Conservation (phyloP, 192 early-diverging fungal genomes). For the Geranomyces variabilis region DNA sequence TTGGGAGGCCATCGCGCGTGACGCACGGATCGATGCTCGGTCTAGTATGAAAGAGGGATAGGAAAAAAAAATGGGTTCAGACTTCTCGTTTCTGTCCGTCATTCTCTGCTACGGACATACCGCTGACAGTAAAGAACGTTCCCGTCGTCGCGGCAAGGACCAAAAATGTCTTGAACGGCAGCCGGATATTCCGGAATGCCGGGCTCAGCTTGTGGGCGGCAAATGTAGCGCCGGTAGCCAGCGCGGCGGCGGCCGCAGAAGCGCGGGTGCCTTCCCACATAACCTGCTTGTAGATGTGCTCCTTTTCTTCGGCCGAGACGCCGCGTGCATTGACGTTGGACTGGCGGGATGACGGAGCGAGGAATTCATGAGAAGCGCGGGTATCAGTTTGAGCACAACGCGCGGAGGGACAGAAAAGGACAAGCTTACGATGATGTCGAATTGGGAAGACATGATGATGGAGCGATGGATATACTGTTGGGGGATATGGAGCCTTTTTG, state of each 20-base stretch:
- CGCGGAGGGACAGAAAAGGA: too few species aligned
- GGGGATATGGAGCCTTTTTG: too few species aligned
- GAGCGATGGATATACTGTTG: too few species aligned
- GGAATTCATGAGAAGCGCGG: too few species aligned
- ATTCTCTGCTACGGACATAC: background rate
- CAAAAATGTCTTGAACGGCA: conserved; percentile 35
- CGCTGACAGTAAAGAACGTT: conserved; percentile 35
- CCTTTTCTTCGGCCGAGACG: conserved; percentile 25
- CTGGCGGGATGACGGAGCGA: too few species aligned
- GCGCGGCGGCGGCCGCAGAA: background rate
- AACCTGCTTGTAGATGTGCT: conserved; percentile 28
- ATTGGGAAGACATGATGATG: too few species aligned
- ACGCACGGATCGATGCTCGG: conserved; percentile 22
- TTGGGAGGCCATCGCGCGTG: conserved; percentile 14
- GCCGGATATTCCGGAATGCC: background rate
- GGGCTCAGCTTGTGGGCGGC: conserved; percentile 11
- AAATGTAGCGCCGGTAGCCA: background rate
- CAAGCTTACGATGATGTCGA: too few species aligned
- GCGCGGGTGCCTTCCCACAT: conserved; percentile 31
- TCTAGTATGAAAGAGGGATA: background rate
- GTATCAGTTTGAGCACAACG: too few species aligned
- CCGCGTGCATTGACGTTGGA: conserved; percentile 5
- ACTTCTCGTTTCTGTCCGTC: too few species aligned
- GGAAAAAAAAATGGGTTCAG: background rate
- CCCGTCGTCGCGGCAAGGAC: conserved; percentile 22